Percentiles rank a stretch among this genome's conserved stretches.
phyloP scores from a whole-genome alignment of 371 early-diverging fungal genomes.

The Mortierella sp. region DNA sequence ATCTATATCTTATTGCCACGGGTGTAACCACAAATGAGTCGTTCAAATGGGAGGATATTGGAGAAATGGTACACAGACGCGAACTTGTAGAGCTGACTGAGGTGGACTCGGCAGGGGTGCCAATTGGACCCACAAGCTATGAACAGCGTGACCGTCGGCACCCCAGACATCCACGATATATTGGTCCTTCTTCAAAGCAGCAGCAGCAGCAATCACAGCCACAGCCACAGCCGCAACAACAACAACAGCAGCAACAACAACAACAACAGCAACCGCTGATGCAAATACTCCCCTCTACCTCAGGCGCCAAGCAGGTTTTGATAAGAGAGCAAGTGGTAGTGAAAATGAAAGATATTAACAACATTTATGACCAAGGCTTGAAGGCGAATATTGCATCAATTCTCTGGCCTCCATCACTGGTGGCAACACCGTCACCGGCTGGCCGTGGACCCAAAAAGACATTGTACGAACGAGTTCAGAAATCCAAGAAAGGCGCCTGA shows the following conservation, averaged over 20 bases:
- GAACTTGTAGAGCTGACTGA: constrained; percentile 61
- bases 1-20: constrained; percentile 70
- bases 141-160: constrained; percentile 43
- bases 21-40: constrained; percentile 85
- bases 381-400: constrained; percentile 59
- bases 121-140: constrained; percentile 27
- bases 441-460: not conserved
- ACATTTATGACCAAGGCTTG: constrained; percentile 75
- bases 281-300: constrained; percentile 15
- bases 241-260: constrained; percentile 18
- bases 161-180: constrained; percentile 41
- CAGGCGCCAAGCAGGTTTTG: not conserved
- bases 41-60: constrained; percentile 81
- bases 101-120: constrained; percentile 12
- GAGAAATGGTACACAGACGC: constrained; percentile 73
- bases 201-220: constrained; percentile 8
- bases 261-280: constrained; percentile 17
- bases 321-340: constrained; percentile 53
- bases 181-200: constrained; percentile 26
- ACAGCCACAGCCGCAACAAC: constrained; percentile 19
- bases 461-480: constrained; percentile 14
- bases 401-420: constrained; percentile 32
- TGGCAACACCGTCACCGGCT: not conserved
- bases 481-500: constrained; percentile 22
- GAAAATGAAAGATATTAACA: constrained; percentile 69